These are phyloP conservation scores for Termitomyces sp. DNA, from an alignment of 768 basidiomycete genomes.

Conservation along the genomic window DNA sequence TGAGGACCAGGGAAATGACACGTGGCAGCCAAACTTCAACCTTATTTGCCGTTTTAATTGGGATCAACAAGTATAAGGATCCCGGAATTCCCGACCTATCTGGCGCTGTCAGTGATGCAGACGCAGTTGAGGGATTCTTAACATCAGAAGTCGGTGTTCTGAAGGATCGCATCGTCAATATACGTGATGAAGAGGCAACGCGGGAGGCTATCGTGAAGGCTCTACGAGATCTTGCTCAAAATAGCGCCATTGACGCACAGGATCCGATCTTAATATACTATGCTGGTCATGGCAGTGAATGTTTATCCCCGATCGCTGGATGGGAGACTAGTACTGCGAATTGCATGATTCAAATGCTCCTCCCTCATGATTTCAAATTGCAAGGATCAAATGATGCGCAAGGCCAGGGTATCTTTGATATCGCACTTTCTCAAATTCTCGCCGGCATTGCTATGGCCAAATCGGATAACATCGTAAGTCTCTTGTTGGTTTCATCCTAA, in stretches of 20 bases:
- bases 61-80: background rate
- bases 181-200: constrained; percentile 2
- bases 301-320: background rate
- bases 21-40: background rate
- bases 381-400: background rate
- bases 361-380: constrained; percentile 2
- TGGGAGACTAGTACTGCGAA: background rate
- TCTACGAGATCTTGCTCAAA: background rate
- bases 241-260: background rate
- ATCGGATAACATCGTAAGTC: constrained; percentile 9
- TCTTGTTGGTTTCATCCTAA: too few relatives aligned
- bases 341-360: constrained; percentile 2
- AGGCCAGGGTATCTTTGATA: constrained; percentile 5
- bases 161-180: background rate
- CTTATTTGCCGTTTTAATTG: background rate
- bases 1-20: background rate
- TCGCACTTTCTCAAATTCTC: background rate
- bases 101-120: constrained; percentile 3
- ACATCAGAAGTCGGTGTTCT: background rate
- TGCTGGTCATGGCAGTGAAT: constrained; percentile 8
- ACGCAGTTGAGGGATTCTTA: constrained; percentile 2
- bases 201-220: background rate
- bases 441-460: background rate
- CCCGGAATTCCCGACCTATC: background rate
- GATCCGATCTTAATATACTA: constrained; percentile 10